Percentiles rank a stretch among this genome's conserved stretches.
Conservation (phyloP, 176 grass and related monocot genomes). For the Carex littledalei region DNA sequence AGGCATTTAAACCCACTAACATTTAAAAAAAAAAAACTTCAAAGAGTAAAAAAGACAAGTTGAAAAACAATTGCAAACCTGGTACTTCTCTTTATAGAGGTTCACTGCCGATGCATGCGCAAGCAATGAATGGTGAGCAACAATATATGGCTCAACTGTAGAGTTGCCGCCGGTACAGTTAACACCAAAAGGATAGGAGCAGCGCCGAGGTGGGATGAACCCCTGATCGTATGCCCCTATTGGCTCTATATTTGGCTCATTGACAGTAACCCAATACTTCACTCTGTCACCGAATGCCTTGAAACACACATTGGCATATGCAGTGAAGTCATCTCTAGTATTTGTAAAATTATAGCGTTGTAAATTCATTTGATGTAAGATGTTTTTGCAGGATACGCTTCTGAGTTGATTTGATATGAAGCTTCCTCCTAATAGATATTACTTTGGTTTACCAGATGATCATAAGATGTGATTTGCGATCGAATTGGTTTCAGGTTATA, state of each 20-base stretch:
- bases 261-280: slow-evolving; percentile 61
- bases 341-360: neutral
- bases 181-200: slow-evolving; percentile 52
- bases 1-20: too few species aligned
- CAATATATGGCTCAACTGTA: slow-evolving; percentile 66
- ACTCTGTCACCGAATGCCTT: slow-evolving; percentile 62
- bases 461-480: neutral
- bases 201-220: slow-evolving; percentile 36
- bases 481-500: neutral
- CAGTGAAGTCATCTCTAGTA: slow-evolving; percentile 60
- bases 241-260: slow-evolving; percentile 63
- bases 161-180: slow-evolving; percentile 60
- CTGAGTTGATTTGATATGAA: too few species aligned
- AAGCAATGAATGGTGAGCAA: slow-evolving; percentile 59
- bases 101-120: slow-evolving; percentile 57
- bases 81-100: slow-evolving; percentile 65
- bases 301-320: slow-evolving; percentile 67
- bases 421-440: neutral
- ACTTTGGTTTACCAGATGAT: neutral
- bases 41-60: too few species aligned
- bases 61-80: slow-evolving; percentile 27
- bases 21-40: too few species aligned
- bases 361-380: neutral
- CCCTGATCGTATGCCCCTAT: slow-evolving; percentile 33
- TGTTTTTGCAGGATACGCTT: too few species aligned